Conservation (phyloP, 2,329 filamentous ascomycete genomes). For the Drechslerella coelobrocha region DNA sequence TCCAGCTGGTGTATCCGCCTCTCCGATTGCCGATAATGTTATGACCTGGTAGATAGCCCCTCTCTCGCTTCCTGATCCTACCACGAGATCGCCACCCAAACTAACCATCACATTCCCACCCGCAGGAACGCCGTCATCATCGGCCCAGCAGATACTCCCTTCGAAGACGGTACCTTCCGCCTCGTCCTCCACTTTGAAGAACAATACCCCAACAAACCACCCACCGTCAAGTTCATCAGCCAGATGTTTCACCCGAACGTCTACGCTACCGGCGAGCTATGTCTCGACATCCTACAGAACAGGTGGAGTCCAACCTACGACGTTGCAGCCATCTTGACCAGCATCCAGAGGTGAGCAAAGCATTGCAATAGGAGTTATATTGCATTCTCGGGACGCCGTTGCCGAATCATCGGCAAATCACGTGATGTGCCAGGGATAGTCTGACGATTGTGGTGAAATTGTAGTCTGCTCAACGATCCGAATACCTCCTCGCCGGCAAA, state of each 20-base stretch:
- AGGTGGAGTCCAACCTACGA: slow-evolving; percentile 99
- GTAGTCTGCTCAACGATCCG: slow-evolving; percentile 90
- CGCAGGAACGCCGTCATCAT: slow-evolving; percentile 97
- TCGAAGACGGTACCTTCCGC: slow-evolving; percentile 96
- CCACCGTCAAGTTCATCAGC: slow-evolving; percentile 96
- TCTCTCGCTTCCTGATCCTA: slow-evolving; percentile 55
- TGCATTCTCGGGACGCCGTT: too few relatives aligned
- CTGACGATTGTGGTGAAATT: slow-evolving; percentile 16
- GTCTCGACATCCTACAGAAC: slow-evolving; percentile 95
- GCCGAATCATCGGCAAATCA: slow-evolving; percentile 18
- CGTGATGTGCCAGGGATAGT: slow-evolving; percentile 15
- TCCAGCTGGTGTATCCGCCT: slow-evolving; percentile 93
- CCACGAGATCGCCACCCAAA: slow-evolving; percentile 8
- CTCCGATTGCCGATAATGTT: slow-evolving; percentile 92
- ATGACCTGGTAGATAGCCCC: slow-evolving; percentile 80
- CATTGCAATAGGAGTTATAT: not conserved
- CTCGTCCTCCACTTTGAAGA: slow-evolving; percentile 99
- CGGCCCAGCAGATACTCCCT: slow-evolving; percentile 92
- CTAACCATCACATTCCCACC: slow-evolving; percentile 51
- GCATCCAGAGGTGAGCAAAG: slow-evolving; percentile 81
- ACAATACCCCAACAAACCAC: slow-evolving; percentile 97
- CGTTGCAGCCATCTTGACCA: slow-evolving; percentile 94
- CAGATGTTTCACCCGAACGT: slow-evolving; percentile 99
- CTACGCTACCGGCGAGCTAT: slow-evolving; percentile 94
- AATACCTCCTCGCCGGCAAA: slow-evolving; percentile 99